These are phyloP conservation scores for Syncephalastrum monosporum DNA, from an alignment of 371 early-diverging fungal genomes.

Conservation along the genomic window DNA sequence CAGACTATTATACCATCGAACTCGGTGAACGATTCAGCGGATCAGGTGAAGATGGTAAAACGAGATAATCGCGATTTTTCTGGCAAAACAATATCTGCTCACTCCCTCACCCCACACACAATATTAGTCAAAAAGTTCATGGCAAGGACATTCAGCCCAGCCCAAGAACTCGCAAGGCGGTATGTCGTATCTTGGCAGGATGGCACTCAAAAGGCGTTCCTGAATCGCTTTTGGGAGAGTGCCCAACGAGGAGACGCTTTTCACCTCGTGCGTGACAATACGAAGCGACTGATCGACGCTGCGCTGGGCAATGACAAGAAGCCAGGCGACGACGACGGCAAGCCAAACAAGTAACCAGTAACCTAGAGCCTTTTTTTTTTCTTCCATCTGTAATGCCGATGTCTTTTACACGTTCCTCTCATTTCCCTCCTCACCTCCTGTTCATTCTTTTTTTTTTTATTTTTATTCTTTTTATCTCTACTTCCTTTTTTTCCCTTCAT, in stretches of 20 bases:
- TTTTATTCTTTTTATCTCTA: not conserved
- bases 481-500: not conserved
- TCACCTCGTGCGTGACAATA: constrained; percentile 17
- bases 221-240: constrained; percentile 23
- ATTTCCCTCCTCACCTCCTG: not conserved
- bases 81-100: too few relatives aligned
- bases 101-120: not conserved
- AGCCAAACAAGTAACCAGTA: constrained; percentile 6
- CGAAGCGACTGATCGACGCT: constrained; percentile 13
- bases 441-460: not conserved
- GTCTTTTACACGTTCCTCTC: not conserved
- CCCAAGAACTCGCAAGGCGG: constrained; percentile 19
- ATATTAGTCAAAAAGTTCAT: constrained; percentile 17
- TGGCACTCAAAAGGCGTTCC: constrained; percentile 20
- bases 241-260: constrained; percentile 25
- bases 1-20: constrained; percentile 26
- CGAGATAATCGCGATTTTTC: not conserved
- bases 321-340: constrained; percentile 10
- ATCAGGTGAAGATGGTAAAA: constrained; percentile 25
- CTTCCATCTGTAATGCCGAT: not conserved
- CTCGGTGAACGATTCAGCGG: constrained; percentile 20
- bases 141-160: constrained; percentile 16
- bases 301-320: constrained; percentile 10
- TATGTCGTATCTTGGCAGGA: constrained; percentile 27
- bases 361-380: not conserved